A percentile compares a stretch with the other conserved stretches of the same genome.
phyloP scores from a whole-genome alignment of 345 rosid genomes.

The Euphorbia peplus region DNA sequence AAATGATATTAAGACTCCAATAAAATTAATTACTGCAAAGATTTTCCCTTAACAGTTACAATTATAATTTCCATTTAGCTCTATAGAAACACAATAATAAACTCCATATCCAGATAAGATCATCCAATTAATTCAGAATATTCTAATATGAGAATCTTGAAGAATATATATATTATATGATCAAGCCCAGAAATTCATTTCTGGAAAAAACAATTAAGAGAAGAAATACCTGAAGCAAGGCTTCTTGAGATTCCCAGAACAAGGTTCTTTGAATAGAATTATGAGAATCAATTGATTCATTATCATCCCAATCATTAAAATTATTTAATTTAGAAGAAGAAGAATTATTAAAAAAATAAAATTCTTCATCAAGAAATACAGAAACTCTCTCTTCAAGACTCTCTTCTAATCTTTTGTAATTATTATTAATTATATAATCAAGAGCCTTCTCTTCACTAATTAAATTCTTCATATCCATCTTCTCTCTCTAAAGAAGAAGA shows the following conservation, averaged over 20 bases:
- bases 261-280: constrained; percentile 19
- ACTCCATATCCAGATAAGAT: background rate
- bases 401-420: constrained; percentile 5
- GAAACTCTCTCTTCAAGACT: constrained; percentile 38
- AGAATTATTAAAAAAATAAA: background rate
- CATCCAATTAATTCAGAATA: too few relatives aligned
- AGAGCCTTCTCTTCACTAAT: constrained; percentile 29
- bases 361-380: constrained; percentile 19
- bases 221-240: constrained; percentile 41
- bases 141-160: too few relatives aligned
- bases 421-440: background rate
- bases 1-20: too few relatives aligned
- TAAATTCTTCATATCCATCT: constrained; percentile 23
- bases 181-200: background rate
- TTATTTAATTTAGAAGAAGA: background rate
- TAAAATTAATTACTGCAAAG: too few relatives aligned
- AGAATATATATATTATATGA: background rate
- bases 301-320: constrained; percentile 14
- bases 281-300: constrained; percentile 10
- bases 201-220: background rate
- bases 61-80: too few relatives aligned
- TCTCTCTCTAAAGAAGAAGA: background rate
- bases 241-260: constrained; percentile 47
- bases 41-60: background rate
- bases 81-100: too few relatives aligned